Evolutionary conservation across 75 land plant species (phyloP).

Genomic region (Picea sitchensis): DNA sequence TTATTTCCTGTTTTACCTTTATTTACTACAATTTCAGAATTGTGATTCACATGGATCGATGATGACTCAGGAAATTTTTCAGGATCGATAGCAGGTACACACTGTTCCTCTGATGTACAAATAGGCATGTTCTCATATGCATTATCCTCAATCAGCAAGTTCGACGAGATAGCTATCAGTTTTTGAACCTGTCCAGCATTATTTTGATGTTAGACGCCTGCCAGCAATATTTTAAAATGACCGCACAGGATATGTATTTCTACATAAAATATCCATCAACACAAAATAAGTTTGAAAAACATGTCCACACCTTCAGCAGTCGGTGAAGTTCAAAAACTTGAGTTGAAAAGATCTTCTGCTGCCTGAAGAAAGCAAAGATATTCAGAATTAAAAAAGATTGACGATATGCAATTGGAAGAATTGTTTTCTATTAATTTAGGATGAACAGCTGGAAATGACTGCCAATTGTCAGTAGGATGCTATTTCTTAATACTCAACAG

Average conservation of each 20-base stretch:
- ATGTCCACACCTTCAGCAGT: conserved; percentile 18
- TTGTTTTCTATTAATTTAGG: background rate
- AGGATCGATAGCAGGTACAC: background rate
- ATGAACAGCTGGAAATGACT: background rate
- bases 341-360: conserved; percentile 23
- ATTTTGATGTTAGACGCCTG: background rate
- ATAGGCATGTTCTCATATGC: background rate
- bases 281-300: background rate
- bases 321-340: conserved; percentile 34
- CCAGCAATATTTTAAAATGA: background rate
- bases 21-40: background rate
- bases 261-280: background rate
- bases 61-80: background rate
- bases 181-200: conserved; percentile 16
- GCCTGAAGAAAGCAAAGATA: conserved; percentile 20
- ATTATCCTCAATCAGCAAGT: conserved; percentile 8
- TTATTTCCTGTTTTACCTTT: background rate
- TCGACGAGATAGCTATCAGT: conserved; percentile 17
- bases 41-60: background rate
- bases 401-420: background rate
- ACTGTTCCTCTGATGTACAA: conserved; percentile 5
- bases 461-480: background rate
- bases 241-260: too few relatives aligned
- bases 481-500: background rate
- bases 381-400: background rate